Evolutionary conservation across 2,329 filamentous ascomycete species (phyloP), one percentile per base, ranked within the genome.

Genomic region (Curvularia sp.): DNA sequence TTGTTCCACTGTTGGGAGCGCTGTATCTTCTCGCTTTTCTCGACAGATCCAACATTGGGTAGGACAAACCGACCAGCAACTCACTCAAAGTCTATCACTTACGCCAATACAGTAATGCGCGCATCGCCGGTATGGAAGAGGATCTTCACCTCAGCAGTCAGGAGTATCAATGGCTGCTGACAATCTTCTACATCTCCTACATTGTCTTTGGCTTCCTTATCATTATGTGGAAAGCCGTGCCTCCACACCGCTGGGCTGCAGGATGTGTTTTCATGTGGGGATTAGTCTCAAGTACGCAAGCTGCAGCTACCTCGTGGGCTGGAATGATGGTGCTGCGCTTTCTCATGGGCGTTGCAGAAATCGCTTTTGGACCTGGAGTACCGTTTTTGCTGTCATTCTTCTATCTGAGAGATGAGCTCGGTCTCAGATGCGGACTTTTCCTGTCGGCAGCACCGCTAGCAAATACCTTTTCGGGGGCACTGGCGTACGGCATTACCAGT

Each of bases 391-490:
- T 86, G 0, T 83, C 81, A 0, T 86, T 86, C 71, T 86, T 88
- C 76, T 89, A 88, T 66, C 80, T 84, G 7, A 78, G 86, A 13
- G 78, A 84, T 35, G 84, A 85, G 63, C 74, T 87, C 12, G 85
- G 85, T 31, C 77, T 86, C 30, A 78, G 85, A 3, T 82, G 82
- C 51, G 85, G 85, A 2, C 70, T 88, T 22, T 88, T 87, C 61
- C 60, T 81, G 24, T 71, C 71, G 10, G 78, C 78, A 3, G 87
- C 88, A 0, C 88, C 88, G 1, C 83, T 96, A 4, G 92, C 92
- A 1, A 95, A 91, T 42, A 89, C 88, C 1, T 93, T 96, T 72
- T 91, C 92, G 0, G 88, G 88, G 2, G 87, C 86, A 3, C 78
- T 89, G 9, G 75, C 75, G 9, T 77, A 75, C 58, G 75, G 71